Evolutionary conservation across 1,284 basidiomycete species (phyloP), one percentile per base, ranked within the genome.

Genomic region (Mycocalia duriaeana): DNA sequence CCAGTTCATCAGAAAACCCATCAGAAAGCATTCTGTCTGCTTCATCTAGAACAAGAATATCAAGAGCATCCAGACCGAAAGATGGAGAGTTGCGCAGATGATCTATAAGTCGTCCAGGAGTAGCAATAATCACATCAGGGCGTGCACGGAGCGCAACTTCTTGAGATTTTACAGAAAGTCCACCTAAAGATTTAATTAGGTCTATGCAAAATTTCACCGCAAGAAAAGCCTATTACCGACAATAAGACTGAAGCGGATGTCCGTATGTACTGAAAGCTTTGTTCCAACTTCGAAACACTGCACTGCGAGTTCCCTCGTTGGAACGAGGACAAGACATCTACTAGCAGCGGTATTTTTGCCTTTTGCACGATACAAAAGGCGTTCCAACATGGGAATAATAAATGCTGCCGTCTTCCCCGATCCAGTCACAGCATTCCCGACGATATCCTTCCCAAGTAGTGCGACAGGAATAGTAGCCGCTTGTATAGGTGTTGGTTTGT

Each of bases 1-100:
- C 76, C 25, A 99, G 75, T 65, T 98, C 95, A 64, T 94, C 94
- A n/a, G 86, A 82, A 69, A 98, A 99, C 26, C 95, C 95, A 60
- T 97, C 95, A 28, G 93, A 94, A 35, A 99, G 81, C 90, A 99
- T 98, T 48, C 95, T 81, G 66, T 99, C 95, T 2, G 95, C 95
- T 71, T 99, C 95, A 61, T 99, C 95, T 23, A 99, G 84, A 25
- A 99, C 88, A 28, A 98, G 75, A 47, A 98, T 85, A 63, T 98
- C 95, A 26, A 98, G 79, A 2, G 91, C 86, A 53, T 97, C 94
- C 26, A 99, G 79, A 3, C 86, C 89, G 70, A 99, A 99, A 5
- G 89, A 85, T 3, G 89, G 90, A 2, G 94, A 95, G 66, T 99
- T 99, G 57, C 88, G 91, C 38, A 99, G 82, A 63, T 98, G 94